Evolutionary conservation across 257 asterid genomes (phyloP), one percentile per base, ranked within the genome.

Genomic region (Nicotiana paniculata): DNA sequence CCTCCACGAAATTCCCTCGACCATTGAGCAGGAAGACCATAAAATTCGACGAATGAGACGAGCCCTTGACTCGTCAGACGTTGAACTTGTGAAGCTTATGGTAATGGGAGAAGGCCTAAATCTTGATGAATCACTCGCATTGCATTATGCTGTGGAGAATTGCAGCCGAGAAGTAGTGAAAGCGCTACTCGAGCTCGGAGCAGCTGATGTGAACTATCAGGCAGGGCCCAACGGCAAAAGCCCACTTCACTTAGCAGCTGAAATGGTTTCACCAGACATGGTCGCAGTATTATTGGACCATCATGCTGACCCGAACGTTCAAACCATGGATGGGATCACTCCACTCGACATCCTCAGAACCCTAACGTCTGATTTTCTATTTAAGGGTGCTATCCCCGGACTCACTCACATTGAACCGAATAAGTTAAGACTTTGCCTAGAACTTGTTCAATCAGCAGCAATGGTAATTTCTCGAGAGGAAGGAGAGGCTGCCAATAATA

Each of bases 261-360:
- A 93, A 81, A 95, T 95, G 99, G 99, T 95, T 48, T 95, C 99
- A 2, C 97, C 99, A 4, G 99, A 95, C 82, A 95, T 95, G 99
- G 99, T 95, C 35, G 94, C 99, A 9, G 99, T 95, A n/a, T 86
- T 95, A 5, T 90, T 95, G 7, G 99, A 95, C 84, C 99, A 95
- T 85, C 99, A 95, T 69, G 99, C 99, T 1, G 97, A 95, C 59
- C 99, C 99, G 0, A 92, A 91, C 28, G 95, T 90, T 2, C 84
- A 95, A 4, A 93, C 96, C 0, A 88, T 91, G 0, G 97, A 93
- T 16, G 97, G 97, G 17, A 78, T 92, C 24, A 95, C 99, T 6
- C 98, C 99, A 3, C 79, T 93, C 24, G 97, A 95, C 9, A 91
- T 92, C 0, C 90, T 95, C 18, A 79, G 99, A 89, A 93, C 98